These are phyloP conservation scores for Spathaspora girioi DNA, from an alignment of 805 yeast species.

Conservation along the genomic window DNA sequence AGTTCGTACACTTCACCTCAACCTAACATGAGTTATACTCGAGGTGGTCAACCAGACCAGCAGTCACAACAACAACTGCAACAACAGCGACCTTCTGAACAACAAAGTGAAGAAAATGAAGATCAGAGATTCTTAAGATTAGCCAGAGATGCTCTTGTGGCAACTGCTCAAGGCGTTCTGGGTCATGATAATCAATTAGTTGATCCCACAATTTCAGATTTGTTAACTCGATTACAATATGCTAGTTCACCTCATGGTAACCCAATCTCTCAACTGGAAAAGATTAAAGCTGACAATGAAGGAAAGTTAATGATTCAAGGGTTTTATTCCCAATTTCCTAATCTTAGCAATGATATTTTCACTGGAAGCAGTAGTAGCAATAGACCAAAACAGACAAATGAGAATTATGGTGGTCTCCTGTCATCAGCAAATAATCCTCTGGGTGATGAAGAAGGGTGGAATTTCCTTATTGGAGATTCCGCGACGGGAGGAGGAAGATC, in stretches of 20 bases:
- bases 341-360: slow-evolving; percentile 40
- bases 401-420: neutral
- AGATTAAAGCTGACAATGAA: slow-evolving; percentile 31
- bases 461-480: slow-evolving; percentile 24
- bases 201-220: slow-evolving; percentile 61
- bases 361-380: slow-evolving; percentile 6
- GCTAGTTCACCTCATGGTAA: slow-evolving; percentile 59
- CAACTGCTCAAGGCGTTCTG: slow-evolving; percentile 41
- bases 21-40: slow-evolving; percentile 12
- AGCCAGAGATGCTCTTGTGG: slow-evolving; percentile 60
- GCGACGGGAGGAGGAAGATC: neutral
- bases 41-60: slow-evolving; percentile 1
- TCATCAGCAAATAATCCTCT: slow-evolving; percentile 8
- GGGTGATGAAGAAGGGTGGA: slow-evolving; percentile 27
- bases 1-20: slow-evolving; percentile 1
- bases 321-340: slow-evolving; percentile 41
- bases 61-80: neutral
- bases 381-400: neutral
- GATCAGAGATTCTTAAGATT: slow-evolving; percentile 54
- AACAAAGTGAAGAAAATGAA: slow-evolving; percentile 23
- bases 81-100: slow-evolving; percentile 1
- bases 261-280: slow-evolving; percentile 31
- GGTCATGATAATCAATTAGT: slow-evolving; percentile 26
- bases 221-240: slow-evolving; percentile 57
- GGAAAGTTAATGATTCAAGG: slow-evolving; percentile 42